phyloP scores from a whole-genome alignment of 768 basidiomycete species.

The Coprinopsis cinerea region DNA sequence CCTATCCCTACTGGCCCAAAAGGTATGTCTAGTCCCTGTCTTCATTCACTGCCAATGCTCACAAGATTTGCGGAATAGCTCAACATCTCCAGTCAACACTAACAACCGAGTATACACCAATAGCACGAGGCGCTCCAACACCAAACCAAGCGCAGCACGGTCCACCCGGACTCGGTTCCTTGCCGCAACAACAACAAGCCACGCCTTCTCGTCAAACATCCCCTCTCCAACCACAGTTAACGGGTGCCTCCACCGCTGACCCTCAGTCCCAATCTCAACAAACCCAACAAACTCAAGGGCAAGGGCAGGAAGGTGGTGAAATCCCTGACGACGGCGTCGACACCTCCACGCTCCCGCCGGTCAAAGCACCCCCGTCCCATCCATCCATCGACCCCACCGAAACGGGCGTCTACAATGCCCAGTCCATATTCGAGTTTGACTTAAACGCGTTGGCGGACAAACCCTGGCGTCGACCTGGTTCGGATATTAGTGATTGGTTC shows the following conservation, averaged over 20 bases:
- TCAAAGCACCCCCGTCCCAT: slow-evolving; percentile 71
- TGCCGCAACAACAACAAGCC: background rate
- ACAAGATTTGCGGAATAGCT: slow-evolving; percentile 16
- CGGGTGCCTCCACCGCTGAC: background rate
- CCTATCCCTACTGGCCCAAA: slow-evolving; percentile 14
- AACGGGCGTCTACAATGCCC: slow-evolving; percentile 64
- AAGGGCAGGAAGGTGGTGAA: slow-evolving; percentile 17
- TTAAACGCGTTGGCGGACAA: slow-evolving; percentile 70
- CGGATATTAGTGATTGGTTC: slow-evolving; percentile 96
- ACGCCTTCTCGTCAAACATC: slow-evolving; percentile 7
- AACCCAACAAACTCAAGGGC: slow-evolving; percentile 11
- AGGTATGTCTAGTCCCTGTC: slow-evolving; percentile 10
- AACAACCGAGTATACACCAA: slow-evolving; percentile 80
- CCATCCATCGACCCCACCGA: slow-evolving; percentile 68
- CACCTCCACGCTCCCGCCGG: slow-evolving; percentile 57
- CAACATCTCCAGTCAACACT: slow-evolving; percentile 50
- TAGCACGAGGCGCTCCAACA: slow-evolving; percentile 50
- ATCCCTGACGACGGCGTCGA: slow-evolving; percentile 63
- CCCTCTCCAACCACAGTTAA: background rate
- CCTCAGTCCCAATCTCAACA: slow-evolving; percentile 16
- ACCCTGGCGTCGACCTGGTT: slow-evolving; percentile 87
- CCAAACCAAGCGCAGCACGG: slow-evolving; percentile 15
- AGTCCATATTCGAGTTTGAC: slow-evolving; percentile 82
- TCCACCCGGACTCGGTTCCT: background rate
- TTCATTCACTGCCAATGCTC: background rate